Evolutionary conservation across 495 filamentous ascomycete species (phyloP), one percentile per base, ranked within the genome.

Genomic region (Tuber brumale): DNA sequence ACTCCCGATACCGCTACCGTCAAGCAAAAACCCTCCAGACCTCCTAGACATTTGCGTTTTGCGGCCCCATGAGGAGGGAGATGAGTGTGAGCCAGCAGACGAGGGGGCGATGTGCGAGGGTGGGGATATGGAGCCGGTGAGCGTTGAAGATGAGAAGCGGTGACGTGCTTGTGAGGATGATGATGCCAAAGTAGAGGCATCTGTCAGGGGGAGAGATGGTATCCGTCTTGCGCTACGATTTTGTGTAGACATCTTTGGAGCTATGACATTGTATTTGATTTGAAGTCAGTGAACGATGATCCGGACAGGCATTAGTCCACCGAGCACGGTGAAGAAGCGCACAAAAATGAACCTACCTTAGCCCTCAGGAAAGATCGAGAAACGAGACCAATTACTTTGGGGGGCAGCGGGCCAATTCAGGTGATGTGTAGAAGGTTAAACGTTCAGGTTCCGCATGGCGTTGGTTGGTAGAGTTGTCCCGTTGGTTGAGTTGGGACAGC

Each of bases 1-100:
- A 51, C 74, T 73, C 23, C n/a, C 66, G 46, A 69, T 72, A 41
- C 79, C 37, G 3, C 74, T 37, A 61, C 73, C 74, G 18, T 82
- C 80, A 69, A 82, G 81, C 37, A 82, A 75, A 69, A 82, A 82
- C 16, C 81, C 81, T 37, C 81, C 80, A 14, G 77, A 42, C 41
- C 76, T 76, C 23, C 71, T 45, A 19, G 80, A 74, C n/a, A 72
- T 73, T 41, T 69, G 66, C 21, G 51, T 39, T 66, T 35, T 69
- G 43, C 69, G 76, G 41, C 75, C 72, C 21, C 77, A 66, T 37
- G 80, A 77, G 3, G 72, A 72, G 23, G 80, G 37, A 71, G 76
- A 79, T 44, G 81, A 82, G 66, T 46, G 19, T 23, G 70, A 75
- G 44, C 80, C 77, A 39, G 42, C 37, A 42, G 51, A 46, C 9